phyloP scores from a whole-genome alignment of 345 rosid species.

The Limnanthes douglasii region DNA sequence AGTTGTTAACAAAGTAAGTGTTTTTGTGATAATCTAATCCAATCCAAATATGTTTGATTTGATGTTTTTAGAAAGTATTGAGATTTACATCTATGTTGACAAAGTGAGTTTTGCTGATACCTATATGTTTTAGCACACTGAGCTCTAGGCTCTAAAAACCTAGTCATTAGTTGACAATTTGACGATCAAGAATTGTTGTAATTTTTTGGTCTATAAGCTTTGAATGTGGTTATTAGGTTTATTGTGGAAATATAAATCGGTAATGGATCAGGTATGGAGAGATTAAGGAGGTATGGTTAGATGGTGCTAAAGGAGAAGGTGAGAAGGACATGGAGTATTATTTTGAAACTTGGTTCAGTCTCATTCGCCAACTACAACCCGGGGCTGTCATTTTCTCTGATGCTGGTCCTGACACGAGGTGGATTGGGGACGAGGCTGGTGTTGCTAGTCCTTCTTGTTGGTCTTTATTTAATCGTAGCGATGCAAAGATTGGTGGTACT shows the following conservation, averaged over 20 bases:
- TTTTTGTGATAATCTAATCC: background rate
- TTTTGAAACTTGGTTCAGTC: constrained; percentile 66
- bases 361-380: constrained; percentile 70
- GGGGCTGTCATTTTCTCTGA: constrained; percentile 68
- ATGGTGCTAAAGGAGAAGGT: constrained; percentile 78
- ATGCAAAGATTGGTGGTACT: constrained; percentile 39
- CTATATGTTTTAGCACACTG: background rate
- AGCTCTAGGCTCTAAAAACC: no score
- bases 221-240: no score
- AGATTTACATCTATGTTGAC: background rate
- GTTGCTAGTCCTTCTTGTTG: constrained; percentile 58
- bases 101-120: background rate
- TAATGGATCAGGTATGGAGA: constrained; percentile 63
- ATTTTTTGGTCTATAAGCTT: no score
- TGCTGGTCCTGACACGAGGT: constrained; percentile 71
- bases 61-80: background rate
- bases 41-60: background rate
- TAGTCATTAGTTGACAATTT: no score
- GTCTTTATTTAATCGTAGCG: constrained; percentile 64
- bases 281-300: constrained; percentile 63
- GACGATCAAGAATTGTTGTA: no score
- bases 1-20: constrained; percentile 59
- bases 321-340: constrained; percentile 67
- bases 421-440: constrained; percentile 82
- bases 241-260: no score